Evolutionary conservation across 805 yeast genomes (phyloP).

Genomic region (Kuraishia floccosa): DNA sequence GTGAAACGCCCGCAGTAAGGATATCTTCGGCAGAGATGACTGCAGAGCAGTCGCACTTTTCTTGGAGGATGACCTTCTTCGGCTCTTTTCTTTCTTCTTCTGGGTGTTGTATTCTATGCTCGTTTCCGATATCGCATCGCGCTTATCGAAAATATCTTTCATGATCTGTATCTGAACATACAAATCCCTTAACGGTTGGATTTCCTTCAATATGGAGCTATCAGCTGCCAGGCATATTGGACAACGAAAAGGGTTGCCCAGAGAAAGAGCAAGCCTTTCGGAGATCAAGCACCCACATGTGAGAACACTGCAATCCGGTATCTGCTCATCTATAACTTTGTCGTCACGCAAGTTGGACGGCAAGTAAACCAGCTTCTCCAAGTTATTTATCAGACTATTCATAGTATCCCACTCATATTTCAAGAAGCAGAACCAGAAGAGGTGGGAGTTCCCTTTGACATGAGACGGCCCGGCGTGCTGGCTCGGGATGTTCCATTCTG

Average conservation of each 20-base stretch:
- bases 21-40: slow-evolving; percentile 7
- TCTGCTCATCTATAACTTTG: slow-evolving; percentile 8
- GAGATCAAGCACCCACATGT: slow-evolving; percentile 30
- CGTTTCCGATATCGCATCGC: slow-evolving; percentile 5
- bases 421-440: too few relatives aligned
- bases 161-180: not conserved
- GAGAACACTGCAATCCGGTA: slow-evolving; percentile 18
- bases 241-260: slow-evolving; percentile 18
- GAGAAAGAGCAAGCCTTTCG: slow-evolving; percentile 13
- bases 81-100: not conserved
- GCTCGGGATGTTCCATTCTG: too few relatives aligned
- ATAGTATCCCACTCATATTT: too few relatives aligned
- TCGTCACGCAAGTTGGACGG: too few relatives aligned
- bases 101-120: slow-evolving; percentile 2
- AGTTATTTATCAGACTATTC: too few relatives aligned
- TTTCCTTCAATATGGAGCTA: slow-evolving; percentile 16
- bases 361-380: too few relatives aligned
- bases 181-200: slow-evolving; percentile 20
- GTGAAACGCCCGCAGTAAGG: slow-evolving; percentile 22
- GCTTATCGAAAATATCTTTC: not conserved
- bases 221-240: slow-evolving; percentile 20
- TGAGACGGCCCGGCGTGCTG: too few relatives aligned
- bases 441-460: too few relatives aligned
- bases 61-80: slow-evolving; percentile 7
- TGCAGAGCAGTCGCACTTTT: slow-evolving; percentile 2